Conservation (phyloP, 2,329 filamentous ascomycete species). For the Scedosporium aurantiacum region DNA sequence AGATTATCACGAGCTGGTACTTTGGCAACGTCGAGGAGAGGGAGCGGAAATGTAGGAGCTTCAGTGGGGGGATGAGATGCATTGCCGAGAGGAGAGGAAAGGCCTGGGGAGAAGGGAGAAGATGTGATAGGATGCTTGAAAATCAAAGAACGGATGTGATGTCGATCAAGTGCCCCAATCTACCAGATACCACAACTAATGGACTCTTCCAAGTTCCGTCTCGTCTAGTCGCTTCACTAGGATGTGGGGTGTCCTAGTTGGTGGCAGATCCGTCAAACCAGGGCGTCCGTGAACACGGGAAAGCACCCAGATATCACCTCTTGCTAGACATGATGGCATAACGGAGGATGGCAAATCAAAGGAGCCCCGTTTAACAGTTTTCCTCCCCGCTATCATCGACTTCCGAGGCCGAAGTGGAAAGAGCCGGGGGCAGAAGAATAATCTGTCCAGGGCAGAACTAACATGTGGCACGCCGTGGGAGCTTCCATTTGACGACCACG, state of each 20-base stretch:
- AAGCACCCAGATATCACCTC: not conserved
- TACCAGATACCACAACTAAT: not conserved
- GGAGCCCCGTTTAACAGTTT: not conserved
- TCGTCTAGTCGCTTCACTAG: not conserved
- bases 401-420: not conserved
- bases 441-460: no score
- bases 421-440: no score
- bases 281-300: not conserved
- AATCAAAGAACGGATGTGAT: not conserved
- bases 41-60: not conserved
- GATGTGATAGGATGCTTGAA: not conserved
- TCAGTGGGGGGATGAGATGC: not conserved
- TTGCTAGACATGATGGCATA: not conserved
- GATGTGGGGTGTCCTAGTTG: not conserved
- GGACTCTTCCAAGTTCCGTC: not conserved
- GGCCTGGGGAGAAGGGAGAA: not conserved
- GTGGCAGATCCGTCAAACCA: not conserved
- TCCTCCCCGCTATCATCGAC: not conserved
- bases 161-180: constrained; percentile 4
- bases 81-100: not conserved
- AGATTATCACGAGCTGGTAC: not conserved
- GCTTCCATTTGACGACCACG: not conserved
- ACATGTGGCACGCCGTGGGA: no score
- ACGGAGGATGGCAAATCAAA: not conserved
- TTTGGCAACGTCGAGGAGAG: not conserved